These are phyloP conservation scores for Monosporascus sp. DNA, from an alignment of 2,329 filamentous ascomycete species.

Conservation along the genomic window DNA sequence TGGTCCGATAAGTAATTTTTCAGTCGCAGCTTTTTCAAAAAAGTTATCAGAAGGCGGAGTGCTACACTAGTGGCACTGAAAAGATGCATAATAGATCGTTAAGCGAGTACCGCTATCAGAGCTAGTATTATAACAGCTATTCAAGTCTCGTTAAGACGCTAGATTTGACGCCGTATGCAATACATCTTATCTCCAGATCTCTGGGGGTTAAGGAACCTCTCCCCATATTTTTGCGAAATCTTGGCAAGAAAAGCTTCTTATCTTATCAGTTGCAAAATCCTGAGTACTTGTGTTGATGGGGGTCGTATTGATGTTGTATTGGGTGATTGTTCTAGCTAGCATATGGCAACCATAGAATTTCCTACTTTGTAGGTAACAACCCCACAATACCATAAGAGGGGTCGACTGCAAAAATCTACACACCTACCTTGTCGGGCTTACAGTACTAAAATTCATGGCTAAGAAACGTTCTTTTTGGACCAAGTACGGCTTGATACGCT, in stretches of 20 bases:
- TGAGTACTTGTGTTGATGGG: neutral
- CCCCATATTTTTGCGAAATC: constrained; percentile 10
- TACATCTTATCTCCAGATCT: neutral
- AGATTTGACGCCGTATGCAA: constrained; percentile 1
- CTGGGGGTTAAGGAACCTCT: neutral
- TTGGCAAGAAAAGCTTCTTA: constrained; percentile 15
- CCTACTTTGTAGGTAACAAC: no score
- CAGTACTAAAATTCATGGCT: no score
- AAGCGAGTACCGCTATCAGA: neutral
- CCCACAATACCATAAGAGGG: no score
- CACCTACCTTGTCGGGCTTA: no score
- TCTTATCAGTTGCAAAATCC: constrained; percentile 3
- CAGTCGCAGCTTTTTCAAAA: constrained; percentile 8
- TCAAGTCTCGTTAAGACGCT: neutral
- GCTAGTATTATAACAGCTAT: neutral
- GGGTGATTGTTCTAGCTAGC: no score
- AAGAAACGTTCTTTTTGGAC: no score
- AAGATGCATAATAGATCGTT: neutral
- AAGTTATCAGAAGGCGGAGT: constrained; percentile 9
- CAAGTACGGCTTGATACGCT: no score
- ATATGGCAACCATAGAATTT: no score
- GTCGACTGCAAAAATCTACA: no score
- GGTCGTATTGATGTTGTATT: no score
- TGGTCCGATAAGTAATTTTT: constrained; percentile 1
- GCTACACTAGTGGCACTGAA: constrained; percentile 5